Evolutionary conservation across 1,139 yeast species (phyloP), one percentile per base, ranked within the genome.

Genomic region (Hansenula lynferdii): DNA sequence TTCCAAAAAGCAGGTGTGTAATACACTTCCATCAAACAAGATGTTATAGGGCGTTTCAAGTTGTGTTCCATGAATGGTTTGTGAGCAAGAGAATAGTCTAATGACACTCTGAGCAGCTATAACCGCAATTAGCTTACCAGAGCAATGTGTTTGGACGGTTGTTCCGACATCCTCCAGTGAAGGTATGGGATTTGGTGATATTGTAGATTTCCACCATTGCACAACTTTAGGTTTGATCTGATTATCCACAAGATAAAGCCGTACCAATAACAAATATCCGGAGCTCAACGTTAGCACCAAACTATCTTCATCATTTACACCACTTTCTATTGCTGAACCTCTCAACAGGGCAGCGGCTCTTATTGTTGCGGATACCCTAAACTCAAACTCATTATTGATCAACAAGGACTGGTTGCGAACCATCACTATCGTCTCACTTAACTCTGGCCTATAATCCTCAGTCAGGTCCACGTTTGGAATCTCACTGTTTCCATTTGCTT

Each of bases 181-280:
- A 1, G 69, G 66, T 10, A 38, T 26, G 10, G 35, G 35, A 9
- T 40, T 16, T 41, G 34, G 26, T 42, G 41, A 15, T 43, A 37
- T 26, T 49, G 54, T 3, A 51, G 58, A 7, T 40, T 63, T 67
- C 78, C 78, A 73, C 77, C 77, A 72, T 47, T 73, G 79, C 0
- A 72, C 71, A 12, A 70, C 67, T 44, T 65, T 70, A 2, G 78
- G 78, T 36, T 63, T 68, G 37, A 57, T 60, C 6, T 12, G 14
- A 2, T 29, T 34, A 7, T 38, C 42, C 1, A 64, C 54, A 15
- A 49, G 47, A 39, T 41, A 69, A 22, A 67, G 48, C 35, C 67
- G 53, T 10, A 68, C 53, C 16, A 72, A 53, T 8, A 73, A 50
- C 5, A 72, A 40, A 40, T 58, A 69, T 2, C 77, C 76, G 1